These are phyloP conservation scores for Styphnolobium japonicum DNA, from an alignment of 306 rosid species.

Conservation along the genomic window DNA sequence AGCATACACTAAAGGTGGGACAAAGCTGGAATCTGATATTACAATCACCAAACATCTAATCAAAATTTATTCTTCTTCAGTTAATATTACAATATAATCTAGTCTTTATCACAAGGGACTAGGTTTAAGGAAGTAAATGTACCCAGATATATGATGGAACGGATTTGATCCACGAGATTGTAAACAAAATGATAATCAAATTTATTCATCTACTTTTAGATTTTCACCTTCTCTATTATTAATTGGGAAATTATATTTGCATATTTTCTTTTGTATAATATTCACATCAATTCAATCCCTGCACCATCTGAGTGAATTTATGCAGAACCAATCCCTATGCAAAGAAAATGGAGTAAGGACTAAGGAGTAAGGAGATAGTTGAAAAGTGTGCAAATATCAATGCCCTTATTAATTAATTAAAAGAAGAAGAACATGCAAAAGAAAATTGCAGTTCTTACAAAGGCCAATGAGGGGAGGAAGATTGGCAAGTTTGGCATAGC, in stretches of 20 bases:
- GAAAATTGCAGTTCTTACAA: conserved; percentile 37
- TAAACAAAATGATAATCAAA: neutral
- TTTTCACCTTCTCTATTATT: too few relatives aligned
- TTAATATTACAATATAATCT: too few relatives aligned
- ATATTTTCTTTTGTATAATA: neutral
- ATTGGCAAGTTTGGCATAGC: conserved; percentile 71
- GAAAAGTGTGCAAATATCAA: neutral
- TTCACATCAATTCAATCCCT: neutral
- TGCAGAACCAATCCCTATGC: neutral
- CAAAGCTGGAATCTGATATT: conserved; percentile 69
- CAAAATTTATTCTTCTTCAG: neutral
- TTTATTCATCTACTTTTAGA: neutral
- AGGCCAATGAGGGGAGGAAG: conserved; percentile 81
- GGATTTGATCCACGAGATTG: neutral
- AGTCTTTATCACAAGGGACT: neutral
- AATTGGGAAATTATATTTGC: neutral
- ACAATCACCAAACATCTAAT: neutral
- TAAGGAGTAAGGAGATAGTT: neutral
- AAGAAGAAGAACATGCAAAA: neutral
- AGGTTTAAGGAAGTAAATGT: neutral
- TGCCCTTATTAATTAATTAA: neutral
- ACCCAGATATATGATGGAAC: neutral
- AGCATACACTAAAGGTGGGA: conserved; percentile 75
- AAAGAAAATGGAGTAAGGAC: neutral
- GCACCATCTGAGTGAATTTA: neutral